Evolutionary conservation across 225 moss, liverwort and hornwort species (phyloP).

Genomic region (Marchantia paleacea): DNA sequence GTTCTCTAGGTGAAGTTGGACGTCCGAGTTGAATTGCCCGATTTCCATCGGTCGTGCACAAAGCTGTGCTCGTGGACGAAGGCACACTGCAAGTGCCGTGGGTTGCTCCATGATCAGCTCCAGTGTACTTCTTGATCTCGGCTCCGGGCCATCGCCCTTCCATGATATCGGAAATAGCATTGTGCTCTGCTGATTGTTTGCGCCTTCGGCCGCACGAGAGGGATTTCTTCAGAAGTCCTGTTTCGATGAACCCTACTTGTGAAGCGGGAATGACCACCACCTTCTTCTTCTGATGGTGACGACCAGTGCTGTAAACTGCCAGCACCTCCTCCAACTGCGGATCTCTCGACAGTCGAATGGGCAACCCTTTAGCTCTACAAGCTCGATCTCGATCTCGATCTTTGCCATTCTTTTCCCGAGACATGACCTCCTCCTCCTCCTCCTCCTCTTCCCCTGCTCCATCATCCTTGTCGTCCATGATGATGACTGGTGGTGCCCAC

Average conservation of each 20-base stretch:
- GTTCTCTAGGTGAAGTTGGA: conserved; percentile 28
- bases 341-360: conserved; percentile 28
- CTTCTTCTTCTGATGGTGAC: conserved; percentile 48
- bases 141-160: conserved; percentile 36
- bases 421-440: conserved; percentile 6
- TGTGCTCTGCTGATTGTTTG: conserved; percentile 15
- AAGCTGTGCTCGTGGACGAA: neutral
- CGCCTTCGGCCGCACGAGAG: conserved; percentile 1
- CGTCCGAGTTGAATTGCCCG: conserved; percentile 33
- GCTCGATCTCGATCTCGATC: neutral
- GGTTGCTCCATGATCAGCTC: conserved; percentile 1
- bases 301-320: conserved; percentile 61
- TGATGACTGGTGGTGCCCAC: conserved; percentile 31
- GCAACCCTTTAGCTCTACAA: neutral
- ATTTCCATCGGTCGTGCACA: neutral
- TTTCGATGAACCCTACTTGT: conserved; percentile 38
- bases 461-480: conserved; percentile 27
- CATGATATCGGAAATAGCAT: conserved; percentile 23
- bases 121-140: conserved; percentile 24
- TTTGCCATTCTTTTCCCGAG: neutral
- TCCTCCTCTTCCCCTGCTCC: neutral
- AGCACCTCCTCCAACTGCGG: conserved; percentile 60
- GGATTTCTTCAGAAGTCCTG: conserved; percentile 29
- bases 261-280: conserved; percentile 72
- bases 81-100: neutral